phyloP scores from a whole-genome alignment of 148 eudicot genomes.

The Heliosperma pusillum region DNA sequence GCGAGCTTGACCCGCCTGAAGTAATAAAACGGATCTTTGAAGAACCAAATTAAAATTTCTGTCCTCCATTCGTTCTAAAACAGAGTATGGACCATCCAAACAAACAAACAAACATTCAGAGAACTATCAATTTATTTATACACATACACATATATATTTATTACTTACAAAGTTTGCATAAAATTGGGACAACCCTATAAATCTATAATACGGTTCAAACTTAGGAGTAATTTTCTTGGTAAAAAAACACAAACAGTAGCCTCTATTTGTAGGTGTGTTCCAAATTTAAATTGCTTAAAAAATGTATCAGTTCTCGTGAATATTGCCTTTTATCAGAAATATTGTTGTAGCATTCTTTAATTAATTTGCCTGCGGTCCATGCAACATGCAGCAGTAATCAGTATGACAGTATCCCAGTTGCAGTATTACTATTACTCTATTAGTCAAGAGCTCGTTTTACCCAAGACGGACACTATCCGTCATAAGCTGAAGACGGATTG shows the following conservation, averaged over 20 bases:
- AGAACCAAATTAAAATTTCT: too few relatives aligned
- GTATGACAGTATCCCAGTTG: neutral
- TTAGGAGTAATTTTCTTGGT: neutral
- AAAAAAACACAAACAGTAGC: neutral
- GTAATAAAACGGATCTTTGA: too few relatives aligned
- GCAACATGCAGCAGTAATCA: neutral
- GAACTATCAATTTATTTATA: neutral
- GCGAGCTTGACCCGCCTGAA: too few relatives aligned
- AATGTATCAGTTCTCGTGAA: conserved; percentile 11
- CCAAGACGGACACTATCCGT: too few relatives aligned
- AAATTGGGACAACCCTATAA: conserved; percentile 3
- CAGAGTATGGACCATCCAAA: neutral
- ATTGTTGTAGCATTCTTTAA: too few relatives aligned
- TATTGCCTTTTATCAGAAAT: conserved; percentile 6
- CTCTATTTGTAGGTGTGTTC: neutral
- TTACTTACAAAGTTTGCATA: too few relatives aligned
- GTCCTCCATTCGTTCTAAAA: too few relatives aligned
- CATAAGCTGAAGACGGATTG: too few relatives aligned
- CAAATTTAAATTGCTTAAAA: neutral
- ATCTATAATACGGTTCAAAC: neutral
- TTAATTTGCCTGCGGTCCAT: neutral
- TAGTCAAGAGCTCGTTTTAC: too few relatives aligned
- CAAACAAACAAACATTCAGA: neutral
- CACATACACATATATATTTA: too few relatives aligned
- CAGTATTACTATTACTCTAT: too few relatives aligned